Evolutionary conservation across 1,284 basidiomycete species (phyloP).

Genomic region (Wolfiporia cocos): DNA sequence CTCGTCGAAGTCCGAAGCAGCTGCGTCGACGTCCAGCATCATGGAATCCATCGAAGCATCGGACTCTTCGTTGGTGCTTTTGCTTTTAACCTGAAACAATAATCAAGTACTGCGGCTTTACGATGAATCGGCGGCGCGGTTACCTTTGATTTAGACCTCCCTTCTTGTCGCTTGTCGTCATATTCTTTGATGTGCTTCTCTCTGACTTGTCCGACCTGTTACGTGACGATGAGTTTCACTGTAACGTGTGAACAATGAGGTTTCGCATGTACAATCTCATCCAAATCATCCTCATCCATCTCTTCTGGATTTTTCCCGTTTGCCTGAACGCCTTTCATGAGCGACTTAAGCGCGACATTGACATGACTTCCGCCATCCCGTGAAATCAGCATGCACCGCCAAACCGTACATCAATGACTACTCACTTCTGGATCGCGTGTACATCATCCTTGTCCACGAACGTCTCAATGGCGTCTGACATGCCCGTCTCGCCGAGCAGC

Average conservation of each 20-base stretch:
- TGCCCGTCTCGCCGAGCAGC: conserved; percentile 77
- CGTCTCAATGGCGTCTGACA: conserved; percentile 88
- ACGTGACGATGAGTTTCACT: not conserved
- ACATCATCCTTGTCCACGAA: conserved; percentile 96
- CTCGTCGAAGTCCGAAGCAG: conserved; percentile 20
- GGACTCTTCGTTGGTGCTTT: conserved; percentile 40
- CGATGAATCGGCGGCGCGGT: not conserved
- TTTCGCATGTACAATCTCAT: conserved; percentile 54
- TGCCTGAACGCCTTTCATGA: conserved; percentile 61
- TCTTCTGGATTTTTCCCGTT: conserved; percentile 36
- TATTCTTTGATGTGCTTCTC: conserved; percentile 63
- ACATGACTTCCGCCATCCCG: too few species aligned
- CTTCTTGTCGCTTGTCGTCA: conserved; percentile 31
- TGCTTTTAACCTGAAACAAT: conserved; percentile 34
- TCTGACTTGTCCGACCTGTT: conserved; percentile 59
- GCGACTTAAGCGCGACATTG: conserved; percentile 46
- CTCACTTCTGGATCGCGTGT: conserved; percentile 83
- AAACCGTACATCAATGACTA: conserved; percentile 13
- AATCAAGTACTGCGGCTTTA: not conserved
- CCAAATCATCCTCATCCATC: conserved; percentile 69
- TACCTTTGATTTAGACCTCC: conserved; percentile 22
- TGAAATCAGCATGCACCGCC: too few species aligned
- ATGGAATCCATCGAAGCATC: conserved; percentile 76
- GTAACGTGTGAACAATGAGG: conserved; percentile 1
- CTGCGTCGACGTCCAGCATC: conserved; percentile 29